Conservation (phyloP, 257 asterid genomes). For the Nicotiana benthamiana region DNA sequence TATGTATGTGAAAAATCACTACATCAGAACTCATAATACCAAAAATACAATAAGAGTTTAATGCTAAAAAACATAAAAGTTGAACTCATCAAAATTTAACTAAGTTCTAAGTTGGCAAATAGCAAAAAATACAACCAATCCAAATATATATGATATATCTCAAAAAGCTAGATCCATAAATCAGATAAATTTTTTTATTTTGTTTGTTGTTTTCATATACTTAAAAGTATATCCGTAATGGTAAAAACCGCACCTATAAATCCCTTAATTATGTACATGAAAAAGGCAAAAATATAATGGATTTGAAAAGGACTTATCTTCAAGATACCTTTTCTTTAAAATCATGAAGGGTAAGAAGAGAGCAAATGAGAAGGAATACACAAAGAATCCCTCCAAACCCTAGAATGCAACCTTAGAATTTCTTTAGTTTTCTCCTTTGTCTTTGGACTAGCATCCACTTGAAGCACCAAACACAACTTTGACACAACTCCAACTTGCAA, state of each 20-base stretch:
- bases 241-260: neutral
- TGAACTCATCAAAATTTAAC: no score
- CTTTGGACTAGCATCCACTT: slow-evolving; percentile 36
- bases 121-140: neutral
- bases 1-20: no score
- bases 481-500: slow-evolving; percentile 62
- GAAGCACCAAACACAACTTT: slow-evolving; percentile 66
- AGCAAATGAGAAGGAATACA: slow-evolving; percentile 53
- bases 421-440: slow-evolving; percentile 48
- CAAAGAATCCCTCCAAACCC: slow-evolving; percentile 64
- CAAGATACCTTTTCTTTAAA: no score
- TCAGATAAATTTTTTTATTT: neutral
- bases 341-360: slow-evolving; percentile 41
- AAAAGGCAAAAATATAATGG: no score
- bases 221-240: neutral
- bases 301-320: no score
- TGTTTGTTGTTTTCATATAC: neutral
- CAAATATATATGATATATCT: neutral
- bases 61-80: no score
- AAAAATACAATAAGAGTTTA: no score
- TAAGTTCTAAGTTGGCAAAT: neutral
- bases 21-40: no score
- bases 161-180: neutral
- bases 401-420: slow-evolving; percentile 46
- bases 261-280: neutral